Evolutionary conservation across 768 basidiomycete genomes (phyloP).

Genomic region (Heimioporus sp.): DNA sequence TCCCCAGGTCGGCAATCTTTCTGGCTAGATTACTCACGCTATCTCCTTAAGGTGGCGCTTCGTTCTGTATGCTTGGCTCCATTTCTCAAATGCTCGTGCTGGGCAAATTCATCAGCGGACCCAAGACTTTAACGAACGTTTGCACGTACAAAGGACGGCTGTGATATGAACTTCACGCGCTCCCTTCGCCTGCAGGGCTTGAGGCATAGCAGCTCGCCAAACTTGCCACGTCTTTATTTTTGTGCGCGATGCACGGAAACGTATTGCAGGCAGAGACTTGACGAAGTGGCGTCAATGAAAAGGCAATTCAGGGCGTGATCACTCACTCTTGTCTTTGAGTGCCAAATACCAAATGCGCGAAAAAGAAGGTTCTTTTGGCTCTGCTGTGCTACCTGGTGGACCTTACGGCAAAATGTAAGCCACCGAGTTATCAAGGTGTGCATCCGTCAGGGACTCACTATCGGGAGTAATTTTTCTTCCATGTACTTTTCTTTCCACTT

Average conservation of each 20-base stretch:
- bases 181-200: slow-evolving; percentile 58
- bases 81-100: slow-evolving; percentile 59
- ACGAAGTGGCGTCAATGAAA: slow-evolving; percentile 8
- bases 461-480: slow-evolving; percentile 60
- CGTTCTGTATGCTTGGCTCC: slow-evolving; percentile 66
- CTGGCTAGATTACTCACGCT: slow-evolving; percentile 55
- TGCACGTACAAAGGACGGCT: slow-evolving; percentile 54
- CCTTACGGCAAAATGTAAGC: slow-evolving; percentile 29
- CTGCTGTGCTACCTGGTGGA: slow-evolving; percentile 48
- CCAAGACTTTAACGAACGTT: background rate
- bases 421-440: background rate
- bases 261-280: slow-evolving; percentile 77
- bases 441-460: slow-evolving; percentile 42
- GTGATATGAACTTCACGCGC: slow-evolving; percentile 62
- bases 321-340: slow-evolving; percentile 67
- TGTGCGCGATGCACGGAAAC: slow-evolving; percentile 60
- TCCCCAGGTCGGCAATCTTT: slow-evolving; percentile 9
- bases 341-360: slow-evolving; percentile 73
- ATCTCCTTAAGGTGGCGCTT: slow-evolving; percentile 78
- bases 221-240: slow-evolving; percentile 61
- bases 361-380: slow-evolving; percentile 59
- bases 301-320: background rate
- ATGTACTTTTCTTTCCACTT: slow-evolving; percentile 75
- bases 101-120: slow-evolving; percentile 8
- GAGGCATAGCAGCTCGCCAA: slow-evolving; percentile 73